These are phyloP conservation scores for Candida sonorensis DNA, from an alignment of 805 yeast genomes.

Conservation along the genomic window DNA sequence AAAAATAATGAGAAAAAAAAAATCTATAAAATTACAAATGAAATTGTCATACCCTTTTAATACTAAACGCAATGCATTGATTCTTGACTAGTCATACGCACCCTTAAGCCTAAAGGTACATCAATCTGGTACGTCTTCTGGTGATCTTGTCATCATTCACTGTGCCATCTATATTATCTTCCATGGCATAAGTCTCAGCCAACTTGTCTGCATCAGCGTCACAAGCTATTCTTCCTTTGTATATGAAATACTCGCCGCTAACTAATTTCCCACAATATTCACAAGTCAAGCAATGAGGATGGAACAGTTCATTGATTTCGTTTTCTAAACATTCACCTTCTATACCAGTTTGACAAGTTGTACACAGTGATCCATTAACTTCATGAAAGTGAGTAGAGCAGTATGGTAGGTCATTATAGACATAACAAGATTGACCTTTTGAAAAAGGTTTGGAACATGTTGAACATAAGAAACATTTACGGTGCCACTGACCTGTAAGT, in stretches of 20 bases:
- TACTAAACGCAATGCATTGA: no score
- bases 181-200: conserved; percentile 8
- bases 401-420: conserved; percentile 69
- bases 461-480: conserved; percentile 73
- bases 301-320: conserved; percentile 67
- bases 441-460: conserved; percentile 52
- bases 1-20: no score
- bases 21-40: no score
- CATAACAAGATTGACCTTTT: conserved; percentile 66
- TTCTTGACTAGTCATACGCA: no score
- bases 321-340: conserved; percentile 89
- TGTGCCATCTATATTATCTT: no score
- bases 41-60: no score
- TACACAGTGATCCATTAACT: conserved; percentile 69
- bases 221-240: conserved; percentile 44
- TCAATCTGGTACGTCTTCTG: conserved; percentile 27
- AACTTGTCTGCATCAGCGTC: conserved; percentile 32
- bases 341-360: conserved; percentile 63
- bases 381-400: conserved; percentile 75
- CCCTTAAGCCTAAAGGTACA: conserved; percentile 13
- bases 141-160: conserved; percentile 19
- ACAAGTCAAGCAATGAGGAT: conserved; percentile 67
- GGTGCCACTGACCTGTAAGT: conserved; percentile 90
- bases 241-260: conserved; percentile 47
- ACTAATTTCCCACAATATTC: conserved; percentile 47